phyloP scores from a whole-genome alignment of 2,329 filamentous ascomycete species.

The Erysiphe pulchra region DNA sequence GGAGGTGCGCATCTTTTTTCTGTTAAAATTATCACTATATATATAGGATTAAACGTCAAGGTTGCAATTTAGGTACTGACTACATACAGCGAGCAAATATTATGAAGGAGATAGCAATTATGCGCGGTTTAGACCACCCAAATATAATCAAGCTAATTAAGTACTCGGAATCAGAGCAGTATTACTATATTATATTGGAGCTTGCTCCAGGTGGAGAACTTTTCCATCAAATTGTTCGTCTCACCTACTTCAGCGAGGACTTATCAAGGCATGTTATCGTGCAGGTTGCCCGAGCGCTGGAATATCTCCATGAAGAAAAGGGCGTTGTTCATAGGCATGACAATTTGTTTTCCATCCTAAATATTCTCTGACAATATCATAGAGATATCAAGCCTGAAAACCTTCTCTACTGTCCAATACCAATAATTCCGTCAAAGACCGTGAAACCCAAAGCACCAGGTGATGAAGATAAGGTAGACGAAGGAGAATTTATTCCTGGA shows the following conservation, averaged over 20 bases:
- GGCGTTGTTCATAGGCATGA: conserved; percentile 85
- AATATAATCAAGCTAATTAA: conserved; percentile 88
- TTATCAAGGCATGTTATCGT: conserved; percentile 82
- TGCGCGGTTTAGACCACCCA: conserved; percentile 87
- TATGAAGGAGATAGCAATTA: conserved; percentile 94
- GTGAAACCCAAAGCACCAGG: conserved; percentile 64
- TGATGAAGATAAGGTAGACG: conserved; percentile 91
- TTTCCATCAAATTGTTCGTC: conserved; percentile 92
- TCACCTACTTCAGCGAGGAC: conserved; percentile 96
- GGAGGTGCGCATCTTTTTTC: conserved; percentile 49
- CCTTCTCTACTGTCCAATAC: conserved; percentile 70
- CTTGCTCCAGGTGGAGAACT: conserved; percentile 85
- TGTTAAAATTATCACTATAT: conserved; percentile 7
- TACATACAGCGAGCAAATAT: conserved; percentile 66
- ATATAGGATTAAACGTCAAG: background rate
- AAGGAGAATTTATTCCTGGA: conserved; percentile 73
- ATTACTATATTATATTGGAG: conserved; percentile 94
- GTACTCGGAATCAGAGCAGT: conserved; percentile 79
- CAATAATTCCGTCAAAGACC: conserved; percentile 52
- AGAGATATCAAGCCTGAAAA: conserved; percentile 99
- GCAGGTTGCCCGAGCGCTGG: conserved; percentile 81
- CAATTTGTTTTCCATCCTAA: conserved; percentile 12
- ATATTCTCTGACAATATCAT: conserved; percentile 13
- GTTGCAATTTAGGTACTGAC: conserved; percentile 1
- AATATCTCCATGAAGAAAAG: conserved; percentile 82